Base-by-base conservation (phyloP, 1,139 yeast genomes). In the Spathaspora sp. region DNA sequence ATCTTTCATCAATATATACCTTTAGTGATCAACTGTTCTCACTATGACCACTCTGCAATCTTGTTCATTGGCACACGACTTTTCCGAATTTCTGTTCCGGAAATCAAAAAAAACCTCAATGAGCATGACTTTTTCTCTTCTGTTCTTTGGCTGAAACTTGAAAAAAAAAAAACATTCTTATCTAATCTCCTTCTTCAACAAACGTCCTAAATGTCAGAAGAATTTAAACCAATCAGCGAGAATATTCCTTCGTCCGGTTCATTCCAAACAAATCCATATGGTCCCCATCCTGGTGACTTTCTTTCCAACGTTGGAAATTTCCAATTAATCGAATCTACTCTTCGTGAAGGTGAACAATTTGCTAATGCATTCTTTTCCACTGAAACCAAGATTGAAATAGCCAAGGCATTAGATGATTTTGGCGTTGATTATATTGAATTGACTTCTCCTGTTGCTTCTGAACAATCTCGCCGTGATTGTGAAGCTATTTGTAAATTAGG, bases 401-500 rank as follows among this genome's bases (percentile, higher is more conserved):
- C 99, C 60, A 91, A 86, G 77, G 98, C 98, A 15, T 76, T 93
- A 53, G 98, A 91, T 67, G 98, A 91, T 62, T 93, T 93, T 63
- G 99, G 99, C 58, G 98, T 90, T 45, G 99, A 93, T 71, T 93
- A 93, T 74, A 93, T 93, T 57, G 99, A 93, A 72, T 80, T 93
- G 65, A 93, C 98, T 27, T 90, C 97, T 2, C 99, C 99, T 18
- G 98, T 95, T 46, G 98, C 98, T 43, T 84, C 95, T 48, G 98
- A 93, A 70, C 98, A 93, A 73, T 84, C 93, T 51, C 82, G 95
- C 68, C 74, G 67, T 57, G 99, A 93, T 71, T 91, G 98, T 77
- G 97, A 93, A 74, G 98, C 97, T 51, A 93, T 93, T 58, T 93
- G 98, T 79, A 91, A 93, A 76, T 80, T 93, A 57, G 98, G 98